Conservation (phyloP, 2,329 filamentous ascomycete genomes). For the Botrytis cinerea region DNA sequence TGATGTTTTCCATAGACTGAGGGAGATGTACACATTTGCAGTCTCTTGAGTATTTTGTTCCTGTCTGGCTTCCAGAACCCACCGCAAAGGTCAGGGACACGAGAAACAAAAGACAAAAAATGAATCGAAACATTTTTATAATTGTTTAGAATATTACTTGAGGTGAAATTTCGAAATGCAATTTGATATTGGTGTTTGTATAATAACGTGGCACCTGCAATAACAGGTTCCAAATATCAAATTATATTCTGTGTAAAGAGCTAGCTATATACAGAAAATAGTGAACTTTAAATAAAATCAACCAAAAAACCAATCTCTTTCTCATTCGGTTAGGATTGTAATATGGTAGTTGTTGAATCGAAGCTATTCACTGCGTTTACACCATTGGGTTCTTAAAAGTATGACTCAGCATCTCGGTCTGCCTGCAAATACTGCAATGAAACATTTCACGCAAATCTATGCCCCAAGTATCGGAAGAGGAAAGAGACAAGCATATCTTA, state of each 20-base stretch:
- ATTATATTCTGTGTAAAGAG: too few relatives aligned
- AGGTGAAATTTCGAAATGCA: background rate
- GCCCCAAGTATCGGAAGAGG: background rate
- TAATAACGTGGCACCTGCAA: too few relatives aligned
- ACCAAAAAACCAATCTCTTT: too few relatives aligned
- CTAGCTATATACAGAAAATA: too few relatives aligned
- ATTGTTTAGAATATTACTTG: background rate
- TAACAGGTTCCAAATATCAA: too few relatives aligned
- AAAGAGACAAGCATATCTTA: background rate
- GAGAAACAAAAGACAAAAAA: background rate
- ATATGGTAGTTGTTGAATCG: too few relatives aligned
- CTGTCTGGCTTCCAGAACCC: background rate
- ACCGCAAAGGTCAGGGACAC: background rate
- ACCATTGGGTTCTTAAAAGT: background rate
- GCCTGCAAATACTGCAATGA: background rate
- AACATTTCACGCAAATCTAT: background rate
- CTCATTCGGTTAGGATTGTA: too few relatives aligned
- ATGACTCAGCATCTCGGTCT: background rate
- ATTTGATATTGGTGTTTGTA: background rate
- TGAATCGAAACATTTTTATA: background rate
- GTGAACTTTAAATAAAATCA: too few relatives aligned
- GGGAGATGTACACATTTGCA: slow-evolving; percentile 23
- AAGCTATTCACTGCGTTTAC: too few relatives aligned
- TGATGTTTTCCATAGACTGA: too few relatives aligned
- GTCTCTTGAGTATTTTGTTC: background rate